A percentile compares a stretch with the other conserved stretches of the same genome.
Evolutionary conservation across 495 filamentous ascomycete genomes (phyloP).

Genomic region (Penicillium soppii): DNA sequence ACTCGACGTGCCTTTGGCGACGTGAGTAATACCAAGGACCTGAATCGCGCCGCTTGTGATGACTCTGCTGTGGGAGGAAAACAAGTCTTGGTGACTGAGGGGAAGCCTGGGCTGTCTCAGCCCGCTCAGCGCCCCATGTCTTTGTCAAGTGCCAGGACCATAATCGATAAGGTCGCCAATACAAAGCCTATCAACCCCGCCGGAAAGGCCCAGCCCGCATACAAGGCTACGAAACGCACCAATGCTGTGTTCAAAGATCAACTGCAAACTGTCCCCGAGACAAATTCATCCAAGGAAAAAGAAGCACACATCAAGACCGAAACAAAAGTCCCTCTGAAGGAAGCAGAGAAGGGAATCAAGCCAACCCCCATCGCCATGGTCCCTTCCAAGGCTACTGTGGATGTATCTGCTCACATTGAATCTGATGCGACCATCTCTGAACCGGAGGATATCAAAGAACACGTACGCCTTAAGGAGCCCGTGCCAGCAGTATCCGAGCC

Average conservation of each 20-base stretch:
- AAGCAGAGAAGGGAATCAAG: not conserved
- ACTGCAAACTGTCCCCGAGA: conserved; percentile 33
- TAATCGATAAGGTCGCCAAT: conserved; percentile 42
- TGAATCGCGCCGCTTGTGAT: conserved; percentile 48
- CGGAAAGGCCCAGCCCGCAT: conserved; percentile 37
- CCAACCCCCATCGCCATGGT: not conserved
- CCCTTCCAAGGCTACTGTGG: not conserved
- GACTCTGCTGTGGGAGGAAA: conserved; percentile 52
- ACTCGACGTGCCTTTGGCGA: conserved; percentile 79
- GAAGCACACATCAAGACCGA: conserved; percentile 22
- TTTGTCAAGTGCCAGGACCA: conserved; percentile 42
- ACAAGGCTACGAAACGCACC: conserved; percentile 54
- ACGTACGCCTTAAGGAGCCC: not conserved
- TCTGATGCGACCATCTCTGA: conserved; percentile 18
- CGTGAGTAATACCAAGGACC: conserved; percentile 68
- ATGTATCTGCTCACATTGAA: not conserved
- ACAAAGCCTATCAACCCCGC: conserved; percentile 33
- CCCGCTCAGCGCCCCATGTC: conserved; percentile 66
- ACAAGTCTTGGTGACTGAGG: conserved; percentile 37
- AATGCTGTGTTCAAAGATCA: conserved; percentile 66
- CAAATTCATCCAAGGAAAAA: conserved; percentile 44
- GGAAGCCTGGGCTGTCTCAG: conserved; percentile 53
- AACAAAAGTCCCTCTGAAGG: conserved; percentile 7
- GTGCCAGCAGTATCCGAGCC: conserved; percentile 48
- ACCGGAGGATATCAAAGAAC: conserved; percentile 16